Conservation (phyloP, 495 filamentous ascomycete genomes). For the Chaetomium fimeti region DNA sequence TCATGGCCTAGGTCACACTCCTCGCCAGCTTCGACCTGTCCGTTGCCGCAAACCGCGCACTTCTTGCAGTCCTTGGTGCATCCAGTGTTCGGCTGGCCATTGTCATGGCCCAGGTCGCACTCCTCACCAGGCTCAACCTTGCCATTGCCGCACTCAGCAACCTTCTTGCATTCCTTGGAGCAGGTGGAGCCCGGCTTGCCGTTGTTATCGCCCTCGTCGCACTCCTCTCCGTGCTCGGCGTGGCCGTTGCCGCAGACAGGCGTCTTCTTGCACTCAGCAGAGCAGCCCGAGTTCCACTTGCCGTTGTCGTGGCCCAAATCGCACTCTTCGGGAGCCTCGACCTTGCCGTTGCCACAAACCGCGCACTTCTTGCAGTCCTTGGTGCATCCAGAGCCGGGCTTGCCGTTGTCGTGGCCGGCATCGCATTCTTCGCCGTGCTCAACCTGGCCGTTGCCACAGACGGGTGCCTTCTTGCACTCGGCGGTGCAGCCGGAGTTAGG, state of each 20-base stretch:
- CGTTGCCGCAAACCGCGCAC: slow-evolving; percentile 19
- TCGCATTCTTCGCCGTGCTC: slow-evolving; percentile 23
- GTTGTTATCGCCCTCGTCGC: slow-evolving; percentile 17
- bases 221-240: slow-evolving; percentile 16
- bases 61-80: slow-evolving; percentile 16
- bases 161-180: slow-evolving; percentile 20
- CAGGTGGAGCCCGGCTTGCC: slow-evolving; percentile 18
- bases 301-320: slow-evolving; percentile 23
- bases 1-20: slow-evolving; percentile 21
- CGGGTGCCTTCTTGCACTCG: slow-evolving; percentile 15
- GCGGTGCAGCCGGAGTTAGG: slow-evolving; percentile 17
- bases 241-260: slow-evolving; percentile 18
- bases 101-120: slow-evolving; percentile 21
- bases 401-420: slow-evolving; percentile 20
- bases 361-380: slow-evolving; percentile 12
- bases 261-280: slow-evolving; percentile 7
- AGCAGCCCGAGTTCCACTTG: slow-evolving; percentile 16
- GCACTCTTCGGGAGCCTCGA: slow-evolving; percentile 19
- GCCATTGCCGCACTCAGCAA: slow-evolving; percentile 13
- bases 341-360: slow-evolving; percentile 18
- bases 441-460: slow-evolving; percentile 16
- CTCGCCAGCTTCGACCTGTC: slow-evolving; percentile 12
- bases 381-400: slow-evolving; percentile 17
- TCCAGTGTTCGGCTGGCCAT: slow-evolving; percentile 20
- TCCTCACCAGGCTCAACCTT: slow-evolving; percentile 15